Evolutionary conservation across 2,329 filamentous ascomycete species (phyloP).

Genomic region (Pseudopyricularia javanii): DNA sequence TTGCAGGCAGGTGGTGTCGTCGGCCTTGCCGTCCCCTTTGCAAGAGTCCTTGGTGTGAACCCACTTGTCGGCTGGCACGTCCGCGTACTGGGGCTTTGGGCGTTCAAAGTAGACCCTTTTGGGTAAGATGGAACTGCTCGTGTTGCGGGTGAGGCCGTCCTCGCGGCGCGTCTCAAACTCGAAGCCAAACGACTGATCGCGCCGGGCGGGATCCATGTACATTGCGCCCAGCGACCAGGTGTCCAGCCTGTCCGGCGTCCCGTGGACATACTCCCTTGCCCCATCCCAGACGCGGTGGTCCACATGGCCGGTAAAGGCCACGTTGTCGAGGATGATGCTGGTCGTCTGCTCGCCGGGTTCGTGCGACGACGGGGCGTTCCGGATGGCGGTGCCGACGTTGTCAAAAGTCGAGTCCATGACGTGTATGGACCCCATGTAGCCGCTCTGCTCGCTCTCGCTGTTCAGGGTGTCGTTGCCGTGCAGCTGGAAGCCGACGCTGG

Average conservation of each 20-base stretch:
- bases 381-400: conserved; percentile 1
- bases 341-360: background rate
- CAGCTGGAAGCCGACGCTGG: conserved; percentile 2
- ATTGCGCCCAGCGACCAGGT: conserved; percentile 1
- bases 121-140: background rate
- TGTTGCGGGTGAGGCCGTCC: background rate
- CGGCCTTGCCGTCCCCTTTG: conserved; percentile 37
- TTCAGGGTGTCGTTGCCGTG: background rate
- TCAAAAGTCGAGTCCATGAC: conserved; percentile 32
- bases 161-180: conserved; percentile 1
- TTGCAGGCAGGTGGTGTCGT: conserved; percentile 41
- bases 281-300: conserved; percentile 65
- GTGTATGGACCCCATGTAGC: conserved; percentile 16
- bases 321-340: conserved; percentile 2
- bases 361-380: background rate
- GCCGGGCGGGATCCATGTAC: background rate
- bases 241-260: conserved; percentile 61
- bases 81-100: conserved; percentile 42
- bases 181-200: background rate
- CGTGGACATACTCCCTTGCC: conserved; percentile 95
- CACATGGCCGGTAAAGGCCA: background rate
- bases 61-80: conserved; percentile 35
- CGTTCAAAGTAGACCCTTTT: conserved; percentile 14
- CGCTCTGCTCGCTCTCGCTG: background rate
- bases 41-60: conserved; percentile 46